These are phyloP conservation scores for Yamadazyma sp. DNA, from an alignment of 1,139 yeast species.

Conservation along the genomic window DNA sequence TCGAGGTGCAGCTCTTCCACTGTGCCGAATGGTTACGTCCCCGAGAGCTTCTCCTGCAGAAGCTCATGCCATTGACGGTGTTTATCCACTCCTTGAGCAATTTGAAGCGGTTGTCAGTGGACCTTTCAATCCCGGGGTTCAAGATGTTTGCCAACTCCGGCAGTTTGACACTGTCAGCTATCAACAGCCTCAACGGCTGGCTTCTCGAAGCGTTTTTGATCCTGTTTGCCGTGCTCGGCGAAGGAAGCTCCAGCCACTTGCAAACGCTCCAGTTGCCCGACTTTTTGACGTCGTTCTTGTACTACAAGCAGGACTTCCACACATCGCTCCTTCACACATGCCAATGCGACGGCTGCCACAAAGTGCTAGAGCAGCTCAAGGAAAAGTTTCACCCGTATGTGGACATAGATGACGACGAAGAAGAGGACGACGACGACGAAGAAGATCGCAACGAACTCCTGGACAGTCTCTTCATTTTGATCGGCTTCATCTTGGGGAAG, in stretches of 20 bases:
- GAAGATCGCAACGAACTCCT: conserved; percentile 20
- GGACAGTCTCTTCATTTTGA: conserved; percentile 31
- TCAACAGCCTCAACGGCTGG: conserved; percentile 36
- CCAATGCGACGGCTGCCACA: conserved; percentile 37
- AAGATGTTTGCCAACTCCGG: conserved; percentile 38
- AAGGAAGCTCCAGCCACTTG: conserved; percentile 15
- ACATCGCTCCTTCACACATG: conserved; percentile 40
- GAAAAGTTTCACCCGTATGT: conserved; percentile 24
- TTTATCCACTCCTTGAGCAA: conserved; percentile 27
- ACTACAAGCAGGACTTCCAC: conserved; percentile 40
- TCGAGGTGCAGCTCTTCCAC: conserved; percentile 37
- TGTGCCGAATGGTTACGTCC: conserved; percentile 42
- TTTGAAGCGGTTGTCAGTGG: conserved; percentile 28
- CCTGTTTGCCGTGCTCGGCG: conserved; percentile 21
- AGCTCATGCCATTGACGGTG: conserved; percentile 33
- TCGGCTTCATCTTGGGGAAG: conserved; percentile 38
- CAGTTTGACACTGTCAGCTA: conserved; percentile 29
- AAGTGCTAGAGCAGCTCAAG: conserved; percentile 25
- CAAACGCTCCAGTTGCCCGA: conserved; percentile 35
- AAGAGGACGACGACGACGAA: conserved; percentile 16
- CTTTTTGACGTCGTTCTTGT: conserved; percentile 39
- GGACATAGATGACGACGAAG: conserved; percentile 18
- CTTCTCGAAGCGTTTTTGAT: conserved; percentile 39
- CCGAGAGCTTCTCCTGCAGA: conserved; percentile 33
- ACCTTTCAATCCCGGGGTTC: conserved; percentile 40